Evolutionary conservation across 371 early-diverging fungal species (phyloP), one percentile per base, ranked within the genome.

Genomic region (Actinomortierella wolfii): DNA sequence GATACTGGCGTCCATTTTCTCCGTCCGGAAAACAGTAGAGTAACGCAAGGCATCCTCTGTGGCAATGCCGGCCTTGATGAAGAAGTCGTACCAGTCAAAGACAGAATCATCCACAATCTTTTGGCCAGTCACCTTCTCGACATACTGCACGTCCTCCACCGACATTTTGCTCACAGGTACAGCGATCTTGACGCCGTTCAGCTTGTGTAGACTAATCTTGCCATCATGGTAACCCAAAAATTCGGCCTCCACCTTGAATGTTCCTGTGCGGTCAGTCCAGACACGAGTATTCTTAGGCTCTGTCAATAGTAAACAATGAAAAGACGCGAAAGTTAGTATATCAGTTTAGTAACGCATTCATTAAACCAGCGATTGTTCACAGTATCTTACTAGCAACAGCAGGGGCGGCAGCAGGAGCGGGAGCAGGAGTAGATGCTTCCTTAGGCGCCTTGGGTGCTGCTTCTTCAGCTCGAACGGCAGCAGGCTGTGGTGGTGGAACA

Each of bases 221-320:
- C 91, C 93, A 49, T 92, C 88, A 46, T 86, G 81, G 47, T 82
- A 81, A 21, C 84, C 81, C 24, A 97, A 54, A 51, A 90, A 94
- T 61, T 93, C 90, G 4, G 98, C 98, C 45, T 95, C 93, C 1
- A 96, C 96, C 54, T 87, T 92, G 81, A 94, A 96, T 2, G 91
- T 77, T 47, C 96, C 97, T 0, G 91, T 87, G n/a, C 90, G 84
- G 75, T 97, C 98, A 1, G 92, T 94, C 97, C 97, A 97, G 23
- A 86, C 88, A 45, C 98, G 86, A 24, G 93, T 81, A 40, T 90
- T 88, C 17, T 76, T 57, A 6, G 78, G 75, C 48, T 88, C 86
- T 53, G 83, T 54, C 39, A 7, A 34, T 45, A 29, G 39, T 29
- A 29, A 26, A 40, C 13, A 45, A 41, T 7, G 17, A n/a, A 59